Conservation (phyloP, 73 alveolate species). For the Uronychia binucleata region DNA sequence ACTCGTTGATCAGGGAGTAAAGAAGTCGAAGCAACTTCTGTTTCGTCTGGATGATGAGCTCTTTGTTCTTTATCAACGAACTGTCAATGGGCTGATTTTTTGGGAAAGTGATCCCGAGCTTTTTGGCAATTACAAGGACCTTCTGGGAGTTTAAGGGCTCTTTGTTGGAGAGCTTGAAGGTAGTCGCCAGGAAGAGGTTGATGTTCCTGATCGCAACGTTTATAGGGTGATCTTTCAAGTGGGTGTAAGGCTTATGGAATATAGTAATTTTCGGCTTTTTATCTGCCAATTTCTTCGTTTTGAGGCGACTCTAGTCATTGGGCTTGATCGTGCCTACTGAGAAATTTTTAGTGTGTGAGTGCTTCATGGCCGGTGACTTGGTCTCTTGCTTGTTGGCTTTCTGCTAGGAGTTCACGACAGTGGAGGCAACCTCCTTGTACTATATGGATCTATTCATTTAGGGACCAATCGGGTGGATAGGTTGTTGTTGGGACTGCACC, state of each 20-base stretch:
- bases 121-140: conserved; percentile 30
- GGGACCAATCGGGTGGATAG: neutral
- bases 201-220: conserved; percentile 24
- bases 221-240: conserved; percentile 32
- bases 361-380: neutral
- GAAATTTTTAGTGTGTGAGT: neutral
- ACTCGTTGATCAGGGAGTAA: neutral
- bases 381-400: neutral
- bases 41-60: neutral
- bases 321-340: neutral
- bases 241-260: conserved; percentile 19
- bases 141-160: conserved; percentile 6
- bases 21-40: neutral
- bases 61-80: conserved; percentile 18
- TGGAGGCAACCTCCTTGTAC: neutral
- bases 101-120: conserved; percentile 20
- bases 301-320: neutral
- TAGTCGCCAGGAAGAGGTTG: conserved; percentile 19
- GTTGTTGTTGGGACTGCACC: neutral
- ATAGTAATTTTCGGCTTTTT: conserved; percentile 30
- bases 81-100: conserved; percentile 23
- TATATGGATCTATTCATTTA: neutral
- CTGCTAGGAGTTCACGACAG: neutral
- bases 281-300: neutral
- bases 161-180: conserved; percentile 30